These are phyloP conservation scores for Phytopythium litorale DNA, from an alignment of 352 stramenopile species.

Conservation along the genomic window DNA sequence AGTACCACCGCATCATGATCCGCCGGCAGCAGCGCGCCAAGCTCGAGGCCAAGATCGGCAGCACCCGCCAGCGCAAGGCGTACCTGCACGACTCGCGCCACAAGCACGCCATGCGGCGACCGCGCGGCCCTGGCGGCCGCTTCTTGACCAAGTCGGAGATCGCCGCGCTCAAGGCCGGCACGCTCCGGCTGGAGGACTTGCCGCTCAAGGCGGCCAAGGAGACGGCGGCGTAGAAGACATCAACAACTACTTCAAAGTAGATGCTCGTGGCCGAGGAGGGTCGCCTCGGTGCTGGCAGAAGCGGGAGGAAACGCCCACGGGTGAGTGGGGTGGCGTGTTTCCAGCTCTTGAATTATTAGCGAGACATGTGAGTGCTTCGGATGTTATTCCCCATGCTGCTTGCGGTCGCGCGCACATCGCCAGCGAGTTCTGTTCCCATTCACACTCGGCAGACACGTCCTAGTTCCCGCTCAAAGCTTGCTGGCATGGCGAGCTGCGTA, in stretches of 20 bases:
- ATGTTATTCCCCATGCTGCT: not conserved
- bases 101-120: slow-evolving; percentile 72
- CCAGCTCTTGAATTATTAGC: slow-evolving; percentile 5
- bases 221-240: slow-evolving; percentile 3
- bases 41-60: slow-evolving; percentile 68
- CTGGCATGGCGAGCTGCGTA: slow-evolving; percentile 32
- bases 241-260: not conserved
- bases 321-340: not conserved
- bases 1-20: slow-evolving; percentile 84
- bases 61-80: slow-evolving; percentile 58
- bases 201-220: slow-evolving; percentile 35
- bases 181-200: slow-evolving; percentile 59
- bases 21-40: slow-evolving; percentile 74
- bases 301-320: not conserved
- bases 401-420: not conserved
- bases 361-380: slow-evolving; percentile 2
- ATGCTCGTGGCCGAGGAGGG: not conserved
- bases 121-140: slow-evolving; percentile 61
- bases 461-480: slow-evolving; percentile 17
- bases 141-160: slow-evolving; percentile 83
- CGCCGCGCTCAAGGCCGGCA: slow-evolving; percentile 61
- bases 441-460: not conserved
- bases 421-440: not conserved
- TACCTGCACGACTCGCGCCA: slow-evolving; percentile 78
- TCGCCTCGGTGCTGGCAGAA: not conserved